phyloP scores from a whole-genome alignment of 2,329 filamentous ascomycete genomes.

The Orbilia brochopaga region DNA sequence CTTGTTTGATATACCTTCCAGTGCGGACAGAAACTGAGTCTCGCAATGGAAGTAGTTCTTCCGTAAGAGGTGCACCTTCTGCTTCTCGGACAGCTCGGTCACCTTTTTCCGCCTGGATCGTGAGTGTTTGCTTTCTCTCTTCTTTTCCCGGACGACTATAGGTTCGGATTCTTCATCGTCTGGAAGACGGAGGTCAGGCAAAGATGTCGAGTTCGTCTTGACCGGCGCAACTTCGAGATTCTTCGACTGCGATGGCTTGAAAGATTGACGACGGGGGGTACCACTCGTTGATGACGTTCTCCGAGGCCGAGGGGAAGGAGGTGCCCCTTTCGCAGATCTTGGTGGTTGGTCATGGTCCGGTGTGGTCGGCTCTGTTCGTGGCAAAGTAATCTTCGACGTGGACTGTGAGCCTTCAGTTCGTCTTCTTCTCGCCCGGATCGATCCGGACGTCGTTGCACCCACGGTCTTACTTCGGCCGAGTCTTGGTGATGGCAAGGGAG shows the following conservation, averaged over 20 bases:
- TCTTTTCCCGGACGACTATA: constrained; percentile 52
- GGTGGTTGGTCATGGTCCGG: constrained; percentile 32
- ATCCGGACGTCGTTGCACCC: constrained; percentile 61
- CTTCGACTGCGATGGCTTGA: constrained; percentile 25
- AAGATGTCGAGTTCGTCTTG: constrained; percentile 52
- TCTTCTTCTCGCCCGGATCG: constrained; percentile 57
- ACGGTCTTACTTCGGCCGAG: constrained; percentile 74
- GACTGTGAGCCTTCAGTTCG: constrained; percentile 56
- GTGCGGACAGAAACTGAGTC: constrained; percentile 78
- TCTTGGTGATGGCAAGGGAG: constrained; percentile 63
- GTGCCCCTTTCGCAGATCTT: constrained; percentile 50
- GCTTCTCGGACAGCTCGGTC: constrained; percentile 65
- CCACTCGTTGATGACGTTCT: constrained; percentile 38
- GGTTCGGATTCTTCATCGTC: constrained; percentile 50
- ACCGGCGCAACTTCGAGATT: constrained; percentile 32
- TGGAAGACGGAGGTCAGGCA: constrained; percentile 53
- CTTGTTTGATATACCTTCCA: constrained; percentile 85
- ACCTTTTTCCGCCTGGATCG: constrained; percentile 27
- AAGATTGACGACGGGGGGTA: constrained; percentile 30
- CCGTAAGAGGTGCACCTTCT: constrained; percentile 74
- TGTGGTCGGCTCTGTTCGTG: constrained; percentile 30
- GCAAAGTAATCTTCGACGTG: constrained; percentile 35
- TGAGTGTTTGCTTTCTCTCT: constrained; percentile 48
- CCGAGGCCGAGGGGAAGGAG: constrained; percentile 40
- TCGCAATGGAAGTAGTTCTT: constrained; percentile 84